Evolutionary conservation across 108 stramenopile species (phyloP).

Genomic region (Fistulifera pelliculosa): DNA sequence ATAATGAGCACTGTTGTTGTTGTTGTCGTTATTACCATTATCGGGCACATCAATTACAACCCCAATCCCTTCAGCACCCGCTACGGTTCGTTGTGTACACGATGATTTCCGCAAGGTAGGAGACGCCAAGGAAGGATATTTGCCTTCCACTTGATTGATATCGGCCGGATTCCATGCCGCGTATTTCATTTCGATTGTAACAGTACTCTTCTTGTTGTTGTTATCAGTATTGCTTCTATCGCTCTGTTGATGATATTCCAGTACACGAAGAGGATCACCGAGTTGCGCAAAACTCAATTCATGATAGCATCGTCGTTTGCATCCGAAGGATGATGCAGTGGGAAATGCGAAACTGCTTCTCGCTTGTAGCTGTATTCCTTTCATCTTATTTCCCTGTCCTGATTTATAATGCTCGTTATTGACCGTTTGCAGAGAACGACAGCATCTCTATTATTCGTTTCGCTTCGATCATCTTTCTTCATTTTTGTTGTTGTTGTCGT

Average conservation of each 20-base stretch:
- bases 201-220: background rate
- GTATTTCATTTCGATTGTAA: constrained; percentile 34
- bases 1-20: no score
- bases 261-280: constrained; percentile 2
- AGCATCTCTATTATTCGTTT: no score
- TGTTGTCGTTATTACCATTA: no score
- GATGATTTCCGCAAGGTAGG: constrained; percentile 9
- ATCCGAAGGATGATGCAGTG: no score
- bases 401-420: no score
- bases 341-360: no score
- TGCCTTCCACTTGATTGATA: constrained; percentile 40
- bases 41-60: constrained; percentile 5
- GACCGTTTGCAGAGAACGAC: no score
- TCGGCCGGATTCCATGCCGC: constrained; percentile 54
- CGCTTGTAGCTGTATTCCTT: no score
- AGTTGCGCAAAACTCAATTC: background rate
- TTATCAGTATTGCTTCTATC: background rate
- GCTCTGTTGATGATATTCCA: constrained; percentile 1
- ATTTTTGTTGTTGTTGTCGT: no score
- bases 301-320: background rate
- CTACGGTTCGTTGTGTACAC: constrained; percentile 11
- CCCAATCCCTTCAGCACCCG: constrained; percentile 47
- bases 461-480: no score
- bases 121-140: constrained; percentile 29
- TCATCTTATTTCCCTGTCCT: no score